Percentiles rank a stretch among this genome's conserved stretches.
Conservation (phyloP, 208 protist genomes). For the Wallacemonas collosoma region DNA sequence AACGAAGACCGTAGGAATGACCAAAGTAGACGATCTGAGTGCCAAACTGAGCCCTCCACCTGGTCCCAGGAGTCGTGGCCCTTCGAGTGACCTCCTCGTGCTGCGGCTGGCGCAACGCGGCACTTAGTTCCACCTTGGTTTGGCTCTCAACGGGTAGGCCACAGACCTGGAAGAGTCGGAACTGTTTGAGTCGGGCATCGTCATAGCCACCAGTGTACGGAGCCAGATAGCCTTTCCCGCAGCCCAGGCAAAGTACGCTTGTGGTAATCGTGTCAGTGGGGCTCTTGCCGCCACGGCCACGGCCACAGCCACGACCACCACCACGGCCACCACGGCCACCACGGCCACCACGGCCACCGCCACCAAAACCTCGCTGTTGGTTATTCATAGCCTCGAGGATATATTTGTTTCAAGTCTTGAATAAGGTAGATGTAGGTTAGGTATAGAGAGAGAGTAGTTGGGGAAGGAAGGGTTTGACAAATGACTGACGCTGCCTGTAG, state of each 20-base stretch:
- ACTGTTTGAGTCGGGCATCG: not conserved
- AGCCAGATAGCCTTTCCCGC: not conserved
- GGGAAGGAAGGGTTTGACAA: no score
- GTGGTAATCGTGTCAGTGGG: not conserved
- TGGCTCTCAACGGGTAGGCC: not conserved
- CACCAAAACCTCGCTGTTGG: no score
- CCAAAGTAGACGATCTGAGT: constrained; percentile 13
- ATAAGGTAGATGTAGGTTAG: no score
- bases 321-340: constrained; percentile 3
- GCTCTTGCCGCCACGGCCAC: not conserved
- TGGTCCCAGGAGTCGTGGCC: not conserved
- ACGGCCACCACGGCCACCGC: not conserved
- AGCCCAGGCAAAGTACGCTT: not conserved
- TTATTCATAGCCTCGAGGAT: no score
- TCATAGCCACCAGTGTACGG: not conserved
- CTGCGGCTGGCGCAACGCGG: not conserved
- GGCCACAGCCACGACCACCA: not conserved
- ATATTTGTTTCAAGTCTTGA: no score
- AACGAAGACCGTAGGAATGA: not conserved
- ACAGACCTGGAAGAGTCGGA: not conserved
- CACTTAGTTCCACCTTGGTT: not conserved
- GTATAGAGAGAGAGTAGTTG: no score
- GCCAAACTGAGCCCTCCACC: constrained; percentile 15
- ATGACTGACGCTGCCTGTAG: no score
- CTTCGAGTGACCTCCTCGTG: not conserved